Evolutionary conservation across 805 yeast species (phyloP).

Genomic region (Lipomyces mesembrius): DNA sequence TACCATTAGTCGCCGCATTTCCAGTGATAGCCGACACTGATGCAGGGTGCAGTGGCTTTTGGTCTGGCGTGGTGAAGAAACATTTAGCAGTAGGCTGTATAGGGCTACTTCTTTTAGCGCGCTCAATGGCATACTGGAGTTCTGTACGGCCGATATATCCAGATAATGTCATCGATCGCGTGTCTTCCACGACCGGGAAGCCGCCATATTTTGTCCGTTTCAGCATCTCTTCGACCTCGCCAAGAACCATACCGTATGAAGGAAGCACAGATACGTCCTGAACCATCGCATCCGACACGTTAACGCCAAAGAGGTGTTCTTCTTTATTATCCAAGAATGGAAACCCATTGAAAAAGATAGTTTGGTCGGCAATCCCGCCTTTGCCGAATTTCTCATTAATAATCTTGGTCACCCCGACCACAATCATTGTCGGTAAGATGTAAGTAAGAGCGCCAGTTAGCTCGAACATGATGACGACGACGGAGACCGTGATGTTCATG

Average conservation of each 20-base stretch:
- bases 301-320: conserved; percentile 60
- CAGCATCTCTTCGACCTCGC: conserved; percentile 38
- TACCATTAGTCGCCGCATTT: not conserved
- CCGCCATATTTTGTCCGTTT: conserved; percentile 39
- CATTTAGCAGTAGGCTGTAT: conserved; percentile 15
- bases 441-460: conserved; percentile 92
- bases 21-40: not conserved
- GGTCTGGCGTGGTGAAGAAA: conserved; percentile 36
- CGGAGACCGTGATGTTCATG: conserved; percentile 88
- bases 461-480: conserved; percentile 94
- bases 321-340: conserved; percentile 78
- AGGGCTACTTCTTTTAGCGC: conserved; percentile 12
- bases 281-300: conserved; percentile 68
- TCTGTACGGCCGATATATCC: conserved; percentile 46
- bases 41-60: conserved; percentile 13
- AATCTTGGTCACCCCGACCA: conserved; percentile 82
- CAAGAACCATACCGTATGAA: conserved; percentile 36
- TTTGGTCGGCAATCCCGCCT: conserved; percentile 94
- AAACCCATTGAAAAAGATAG: conserved; percentile 84
- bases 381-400: conserved; percentile 78
- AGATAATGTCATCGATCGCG: conserved; percentile 38
- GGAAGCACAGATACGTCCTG: conserved; percentile 39
- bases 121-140: conserved; percentile 37
- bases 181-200: conserved; percentile 49
- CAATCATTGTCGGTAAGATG: conserved; percentile 94